Conservation (phyloP, 768 basidiomycete genomes). For the Podaxis sp. region DNA sequence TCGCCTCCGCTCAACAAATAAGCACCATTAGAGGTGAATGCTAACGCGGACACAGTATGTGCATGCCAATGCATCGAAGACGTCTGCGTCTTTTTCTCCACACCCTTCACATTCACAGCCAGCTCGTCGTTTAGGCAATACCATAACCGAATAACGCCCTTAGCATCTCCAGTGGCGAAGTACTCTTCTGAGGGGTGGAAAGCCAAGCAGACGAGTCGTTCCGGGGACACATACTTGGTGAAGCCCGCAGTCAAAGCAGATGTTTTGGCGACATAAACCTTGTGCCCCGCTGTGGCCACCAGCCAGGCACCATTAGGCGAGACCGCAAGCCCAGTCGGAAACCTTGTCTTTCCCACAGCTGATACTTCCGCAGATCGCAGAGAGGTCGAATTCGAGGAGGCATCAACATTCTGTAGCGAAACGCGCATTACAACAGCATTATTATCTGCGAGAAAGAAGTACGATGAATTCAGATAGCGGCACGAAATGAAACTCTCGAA, state of each 20-base stretch:
- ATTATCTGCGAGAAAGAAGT: constrained; percentile 37
- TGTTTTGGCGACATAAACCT: constrained; percentile 71
- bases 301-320: constrained; percentile 81
- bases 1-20: constrained; percentile 94
- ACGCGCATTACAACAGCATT: constrained; percentile 63
- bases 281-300: constrained; percentile 71
- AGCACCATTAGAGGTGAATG: constrained; percentile 88
- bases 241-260: constrained; percentile 63
- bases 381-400: constrained; percentile 33
- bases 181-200: constrained; percentile 90
- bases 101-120: constrained; percentile 49
- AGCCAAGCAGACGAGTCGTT: constrained; percentile 78
- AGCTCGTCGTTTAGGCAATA: constrained; percentile 77
- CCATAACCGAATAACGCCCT: constrained; percentile 88
- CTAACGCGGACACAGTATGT: constrained; percentile 83
- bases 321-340: constrained; percentile 62
- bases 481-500: constrained; percentile 24
- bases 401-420: constrained; percentile 45
- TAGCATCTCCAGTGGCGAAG: constrained; percentile 91
- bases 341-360: constrained; percentile 66
- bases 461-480: constrained; percentile 10
- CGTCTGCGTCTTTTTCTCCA: constrained; percentile 82
- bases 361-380: constrained; percentile 50
- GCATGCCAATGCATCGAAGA: constrained; percentile 96
- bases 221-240: constrained; percentile 81